A percentile compares a stretch with the other conserved stretches of the same genome.
Evolutionary conservation across 106 monocot species (phyloP).

Genomic region (Acorus gramineus): DNA sequence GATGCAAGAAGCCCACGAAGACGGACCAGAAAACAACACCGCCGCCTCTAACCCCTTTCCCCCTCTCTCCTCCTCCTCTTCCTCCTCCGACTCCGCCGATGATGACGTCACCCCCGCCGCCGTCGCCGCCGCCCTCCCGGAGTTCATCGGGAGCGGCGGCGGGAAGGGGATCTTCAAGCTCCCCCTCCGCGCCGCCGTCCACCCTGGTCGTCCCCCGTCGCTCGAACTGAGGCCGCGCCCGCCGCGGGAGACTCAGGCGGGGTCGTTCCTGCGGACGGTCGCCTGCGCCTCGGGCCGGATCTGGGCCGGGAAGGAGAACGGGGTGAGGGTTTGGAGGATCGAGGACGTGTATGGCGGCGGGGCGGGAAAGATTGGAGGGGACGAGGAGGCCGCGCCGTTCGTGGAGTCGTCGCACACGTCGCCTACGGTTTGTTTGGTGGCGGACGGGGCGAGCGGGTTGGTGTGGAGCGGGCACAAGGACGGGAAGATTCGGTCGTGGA

Average conservation of each 20-base stretch:
- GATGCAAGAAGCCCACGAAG: too few species aligned
- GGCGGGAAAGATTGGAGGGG: constrained; percentile 32
- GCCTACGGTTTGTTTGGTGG: constrained; percentile 57
- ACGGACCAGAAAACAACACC: too few species aligned
- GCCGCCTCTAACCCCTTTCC: background rate
- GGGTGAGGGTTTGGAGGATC: constrained; percentile 62
- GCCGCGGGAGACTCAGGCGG: constrained; percentile 77
- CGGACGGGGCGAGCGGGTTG: constrained; percentile 44
- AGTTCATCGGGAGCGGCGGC: constrained; percentile 73
- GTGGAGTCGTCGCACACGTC: constrained; percentile 32
- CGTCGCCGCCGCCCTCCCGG: constrained; percentile 37
- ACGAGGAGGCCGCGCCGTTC: constrained; percentile 74
- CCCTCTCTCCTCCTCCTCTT: constrained; percentile 2
- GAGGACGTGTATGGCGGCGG: constrained; percentile 28
- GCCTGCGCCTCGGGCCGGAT: constrained; percentile 28
- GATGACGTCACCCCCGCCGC: constrained; percentile 2
- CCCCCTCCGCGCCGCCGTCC: constrained; percentile 59
- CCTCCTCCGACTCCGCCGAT: background rate
- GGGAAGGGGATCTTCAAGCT: constrained; percentile 63
- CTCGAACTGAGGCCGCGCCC: constrained; percentile 81
- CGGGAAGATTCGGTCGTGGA: constrained; percentile 84
- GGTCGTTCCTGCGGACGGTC: constrained; percentile 62
- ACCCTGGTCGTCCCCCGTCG: constrained; percentile 59
- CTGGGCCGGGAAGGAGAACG: constrained; percentile 75
- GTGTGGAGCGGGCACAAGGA: constrained; percentile 95